Evolutionary conservation across 2,329 filamentous ascomycete species (phyloP).

Genomic region (Truncatella angustata): DNA sequence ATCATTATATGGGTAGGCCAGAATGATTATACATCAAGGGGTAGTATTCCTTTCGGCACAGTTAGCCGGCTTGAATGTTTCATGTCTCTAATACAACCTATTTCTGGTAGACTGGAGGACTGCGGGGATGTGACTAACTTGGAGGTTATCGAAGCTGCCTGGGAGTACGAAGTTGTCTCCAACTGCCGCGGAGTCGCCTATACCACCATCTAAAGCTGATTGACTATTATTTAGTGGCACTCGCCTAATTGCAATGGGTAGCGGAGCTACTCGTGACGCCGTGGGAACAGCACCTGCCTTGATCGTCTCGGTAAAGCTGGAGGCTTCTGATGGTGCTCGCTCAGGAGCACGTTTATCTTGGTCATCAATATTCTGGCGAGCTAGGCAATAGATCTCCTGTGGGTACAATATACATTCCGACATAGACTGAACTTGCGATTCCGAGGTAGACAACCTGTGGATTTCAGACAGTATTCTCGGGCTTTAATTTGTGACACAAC

Average conservation of each 20-base stretch:
- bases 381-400: slow-evolving; percentile 10
- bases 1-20: neutral
- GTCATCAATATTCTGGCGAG: slow-evolving; percentile 6
- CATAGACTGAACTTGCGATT: neutral
- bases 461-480: neutral
- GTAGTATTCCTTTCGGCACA: neutral
- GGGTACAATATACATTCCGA: slow-evolving; percentile 12
- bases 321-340: neutral
- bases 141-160: slow-evolving; percentile 1
- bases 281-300: neutral
- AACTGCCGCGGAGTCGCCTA: neutral
- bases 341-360: slow-evolving; percentile 1
- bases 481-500: neutral
- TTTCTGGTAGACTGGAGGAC: neutral
- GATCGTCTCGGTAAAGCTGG: neutral
- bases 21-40: slow-evolving; percentile 3
- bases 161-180: neutral
- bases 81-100: neutral
- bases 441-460: neutral
- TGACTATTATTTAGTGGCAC: neutral
- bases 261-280: neutral
- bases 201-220: neutral
- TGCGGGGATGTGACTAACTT: neutral
- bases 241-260: neutral
- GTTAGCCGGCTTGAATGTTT: neutral